Conservation (phyloP, 495 filamentous ascomycete species). For the Trichocladium antarcticum region DNA sequence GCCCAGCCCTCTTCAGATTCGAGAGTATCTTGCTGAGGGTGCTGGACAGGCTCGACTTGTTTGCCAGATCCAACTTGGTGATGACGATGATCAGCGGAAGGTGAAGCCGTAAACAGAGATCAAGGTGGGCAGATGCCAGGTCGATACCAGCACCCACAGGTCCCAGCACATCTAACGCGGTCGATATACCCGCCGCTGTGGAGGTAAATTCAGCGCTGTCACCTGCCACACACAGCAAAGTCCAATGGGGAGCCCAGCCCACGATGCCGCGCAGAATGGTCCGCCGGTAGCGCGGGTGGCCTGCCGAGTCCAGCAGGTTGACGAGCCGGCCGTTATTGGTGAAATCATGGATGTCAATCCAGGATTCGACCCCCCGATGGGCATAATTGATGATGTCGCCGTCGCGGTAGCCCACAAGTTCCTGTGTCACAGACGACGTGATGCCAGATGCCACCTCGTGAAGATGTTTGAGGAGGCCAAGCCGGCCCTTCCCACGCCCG, state of each 20-base stretch:
- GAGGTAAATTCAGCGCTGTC: slow-evolving; percentile 49
- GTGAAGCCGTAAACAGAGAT: slow-evolving; percentile 69
- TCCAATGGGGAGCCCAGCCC: slow-evolving; percentile 94
- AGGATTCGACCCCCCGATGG: slow-evolving; percentile 74
- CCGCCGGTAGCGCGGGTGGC: slow-evolving; percentile 73
- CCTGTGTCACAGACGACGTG: slow-evolving; percentile 87
- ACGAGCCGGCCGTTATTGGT: slow-evolving; percentile 65
- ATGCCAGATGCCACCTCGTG: slow-evolving; percentile 87
- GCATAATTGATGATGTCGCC: slow-evolving; percentile 75
- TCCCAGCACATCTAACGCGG: slow-evolving; percentile 41
- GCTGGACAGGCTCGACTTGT: slow-evolving; percentile 51
- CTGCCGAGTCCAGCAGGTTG: slow-evolving; percentile 82
- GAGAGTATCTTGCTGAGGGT: slow-evolving; percentile 67
- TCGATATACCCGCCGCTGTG: slow-evolving; percentile 27
- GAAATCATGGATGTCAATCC: slow-evolving; percentile 84
- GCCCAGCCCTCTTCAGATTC: slow-evolving; percentile 59
- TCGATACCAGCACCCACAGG: slow-evolving; percentile 43
- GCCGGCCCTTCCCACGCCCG: slow-evolving; percentile 75
- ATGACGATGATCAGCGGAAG: slow-evolving; percentile 69
- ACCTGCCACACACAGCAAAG: slow-evolving; percentile 74
- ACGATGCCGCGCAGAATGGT: slow-evolving; percentile 81
- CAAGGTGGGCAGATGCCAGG: slow-evolving; percentile 67
- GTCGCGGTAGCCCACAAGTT: slow-evolving; percentile 72
- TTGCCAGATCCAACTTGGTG: slow-evolving; percentile 84
- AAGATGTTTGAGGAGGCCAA: slow-evolving; percentile 82